Percentiles rank a stretch among this genome's conserved stretches.
phyloP scores from a whole-genome alignment of 164 flowering plant species.

The Piper betle region DNA sequence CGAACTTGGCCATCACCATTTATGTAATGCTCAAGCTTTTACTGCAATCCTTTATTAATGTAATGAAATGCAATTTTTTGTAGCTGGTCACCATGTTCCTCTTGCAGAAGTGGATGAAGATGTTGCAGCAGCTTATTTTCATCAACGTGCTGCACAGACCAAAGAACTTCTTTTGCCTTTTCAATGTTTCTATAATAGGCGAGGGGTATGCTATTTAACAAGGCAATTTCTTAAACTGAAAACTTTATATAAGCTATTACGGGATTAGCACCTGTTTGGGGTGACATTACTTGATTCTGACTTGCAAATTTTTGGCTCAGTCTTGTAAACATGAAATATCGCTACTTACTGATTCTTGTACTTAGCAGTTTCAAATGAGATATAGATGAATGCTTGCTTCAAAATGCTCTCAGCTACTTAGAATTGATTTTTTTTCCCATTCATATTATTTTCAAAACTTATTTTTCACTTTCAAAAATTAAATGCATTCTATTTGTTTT shows the following conservation, averaged over 20 bases:
- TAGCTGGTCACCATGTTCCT: constrained; percentile 9
- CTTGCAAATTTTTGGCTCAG: background rate
- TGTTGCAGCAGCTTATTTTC: constrained; percentile 5
- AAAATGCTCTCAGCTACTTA: too few relatives aligned
- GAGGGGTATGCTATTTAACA: constrained; percentile 9
- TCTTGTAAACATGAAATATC: background rate
- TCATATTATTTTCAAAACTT: too few relatives aligned
- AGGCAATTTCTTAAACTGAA: background rate
- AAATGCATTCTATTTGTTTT: too few relatives aligned
- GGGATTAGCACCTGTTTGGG: background rate
- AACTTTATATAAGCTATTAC: background rate
- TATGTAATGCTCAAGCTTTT: too few relatives aligned
- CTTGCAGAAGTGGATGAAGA: constrained; percentile 11
- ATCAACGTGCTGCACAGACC: constrained; percentile 6
- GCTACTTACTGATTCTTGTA: background rate
- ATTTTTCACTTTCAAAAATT: too few relatives aligned
- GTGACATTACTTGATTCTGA: background rate
- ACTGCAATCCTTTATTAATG: too few relatives aligned
- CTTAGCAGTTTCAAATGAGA: too few relatives aligned
- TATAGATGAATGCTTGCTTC: background rate
- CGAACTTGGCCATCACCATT: background rate
- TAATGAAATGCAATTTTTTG: background rate
- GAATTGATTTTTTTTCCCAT: too few relatives aligned
- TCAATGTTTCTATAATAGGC: constrained; percentile 11
- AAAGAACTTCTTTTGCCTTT: constrained; percentile 13